Evolutionary conservation across 1,139 yeast genomes (phyloP), one percentile per base, ranked within the genome.

Genomic region (Blastobotrys illinoisensis): DNA sequence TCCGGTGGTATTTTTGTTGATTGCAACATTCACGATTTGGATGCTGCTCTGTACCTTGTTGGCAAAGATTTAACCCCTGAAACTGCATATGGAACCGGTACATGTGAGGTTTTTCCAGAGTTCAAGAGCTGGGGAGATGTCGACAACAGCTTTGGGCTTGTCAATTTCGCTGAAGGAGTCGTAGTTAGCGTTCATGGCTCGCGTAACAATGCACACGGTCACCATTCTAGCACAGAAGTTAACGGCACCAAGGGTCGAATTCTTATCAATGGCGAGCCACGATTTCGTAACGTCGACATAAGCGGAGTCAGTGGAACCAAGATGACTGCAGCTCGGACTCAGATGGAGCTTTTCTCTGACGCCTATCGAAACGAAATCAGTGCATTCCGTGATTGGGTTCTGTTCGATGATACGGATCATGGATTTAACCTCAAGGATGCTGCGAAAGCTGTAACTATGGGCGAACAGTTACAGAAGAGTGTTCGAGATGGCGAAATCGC

Each of bases 1-100:
- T 58, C 63, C 2, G 62, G 62, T 3, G 63, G 62, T 7, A 60
- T 59, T 26, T 60, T 60, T 47, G 61, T 60, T 20, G 63, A 60
- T 48, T 57, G 57, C 48, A 48, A 36, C 23, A 52, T 60, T 45
- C 63, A 60, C 47, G 61, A 56, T 40, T 56, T 60, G 21, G 63
- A 60, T 28, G 54, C 53, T 5, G 53, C 58, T 28, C 52, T 60
- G 28, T 60, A 24, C 48, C 49, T 60, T 13, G 21, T 57, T 18
- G 63, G 63, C 13, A 46, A 50, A 20, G 63, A 60, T 36, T 26
- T 23, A 19, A 26, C 48, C 9, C 63, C 63, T 5, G 18, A 20
- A 1, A 48, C 54, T n/a, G 63, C 60, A 9, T 60, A 53, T 46
- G 63, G 57, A 9, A 49, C 59, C n/a, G 63, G 63, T 7, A 57